phyloP scores from a whole-genome alignment of 2,329 filamentous ascomycete genomes.

The Tolypocladium pustulatum region DNA sequence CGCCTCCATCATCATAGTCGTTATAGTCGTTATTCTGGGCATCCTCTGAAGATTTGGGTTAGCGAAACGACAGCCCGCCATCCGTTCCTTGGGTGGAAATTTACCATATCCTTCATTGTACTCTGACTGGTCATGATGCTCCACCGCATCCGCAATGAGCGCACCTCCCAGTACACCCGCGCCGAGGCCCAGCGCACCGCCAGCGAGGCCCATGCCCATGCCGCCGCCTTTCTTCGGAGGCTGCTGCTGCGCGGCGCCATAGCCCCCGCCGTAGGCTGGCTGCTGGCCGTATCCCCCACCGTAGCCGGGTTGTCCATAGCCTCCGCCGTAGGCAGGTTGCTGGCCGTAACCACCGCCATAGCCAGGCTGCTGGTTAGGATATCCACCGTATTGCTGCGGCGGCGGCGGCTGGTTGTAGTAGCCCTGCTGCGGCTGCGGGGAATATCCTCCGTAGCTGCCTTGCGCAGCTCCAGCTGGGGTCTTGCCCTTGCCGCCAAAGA shows the following conservation, averaged over 20 bases:
- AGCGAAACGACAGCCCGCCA: conserved; percentile 2
- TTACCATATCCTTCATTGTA: conserved; percentile 35
- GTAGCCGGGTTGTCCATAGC: conserved; percentile 7
- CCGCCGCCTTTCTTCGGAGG: conserved; percentile 29
- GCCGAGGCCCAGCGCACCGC: conserved; percentile 69
- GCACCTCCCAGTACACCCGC: conserved; percentile 73
- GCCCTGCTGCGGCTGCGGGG: conserved; percentile 9
- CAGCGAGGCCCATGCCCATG: conserved; percentile 51
- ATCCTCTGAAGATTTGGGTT: conserved; percentile 13
- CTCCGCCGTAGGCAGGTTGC: conserved; percentile 9
- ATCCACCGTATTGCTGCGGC: conserved; percentile 15
- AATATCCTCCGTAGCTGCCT: conserved; percentile 13
- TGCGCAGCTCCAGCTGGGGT: conserved; percentile 8
- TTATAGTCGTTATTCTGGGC: conserved; percentile 19
- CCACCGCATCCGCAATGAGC: conserved; percentile 56
- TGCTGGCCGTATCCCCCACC: conserved; percentile 4
- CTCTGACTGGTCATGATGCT: conserved; percentile 49
- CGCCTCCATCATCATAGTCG: conserved; percentile 12
- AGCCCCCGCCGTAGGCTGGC: too few relatives aligned
- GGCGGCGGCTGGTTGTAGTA: conserved; percentile 13
- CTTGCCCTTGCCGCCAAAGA: conserved; percentile 33
- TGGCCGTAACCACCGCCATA: conserved; percentile 4
- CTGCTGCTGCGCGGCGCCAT: conserved; percentile 19
- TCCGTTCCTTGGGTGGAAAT: conserved; percentile 5
- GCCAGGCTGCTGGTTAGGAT: neutral